These are phyloP conservation scores for Penicillium alfredii DNA, from an alignment of 495 filamentous ascomycete species.

Conservation along the genomic window DNA sequence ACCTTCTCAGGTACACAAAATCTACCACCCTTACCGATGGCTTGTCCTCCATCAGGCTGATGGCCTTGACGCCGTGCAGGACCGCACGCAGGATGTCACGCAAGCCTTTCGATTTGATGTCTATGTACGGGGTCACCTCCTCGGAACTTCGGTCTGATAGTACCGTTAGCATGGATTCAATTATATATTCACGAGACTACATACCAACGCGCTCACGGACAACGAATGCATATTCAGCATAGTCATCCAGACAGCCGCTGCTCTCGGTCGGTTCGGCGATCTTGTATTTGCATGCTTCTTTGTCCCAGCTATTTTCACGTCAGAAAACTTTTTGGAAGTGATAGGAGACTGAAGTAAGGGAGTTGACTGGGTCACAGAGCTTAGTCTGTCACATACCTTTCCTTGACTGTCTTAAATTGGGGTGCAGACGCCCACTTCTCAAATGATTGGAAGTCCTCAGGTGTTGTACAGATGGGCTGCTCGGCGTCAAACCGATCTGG, in stretches of 20 bases:
- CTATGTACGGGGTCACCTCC: constrained; percentile 17
- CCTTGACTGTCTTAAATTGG: constrained; percentile 16
- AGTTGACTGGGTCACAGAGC: too few species aligned
- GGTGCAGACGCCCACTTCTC: constrained; percentile 16
- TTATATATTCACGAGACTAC: constrained; percentile 7
- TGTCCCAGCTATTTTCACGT: constrained; percentile 21
- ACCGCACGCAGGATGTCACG: constrained; percentile 25
- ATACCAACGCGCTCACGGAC: constrained; percentile 21
- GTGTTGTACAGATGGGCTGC: constrained; percentile 16
- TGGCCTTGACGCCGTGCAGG: constrained; percentile 24
- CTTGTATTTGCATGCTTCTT: constrained; percentile 25
- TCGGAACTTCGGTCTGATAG: constrained; percentile 19
- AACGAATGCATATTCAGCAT: constrained; percentile 23
- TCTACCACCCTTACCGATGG: constrained; percentile 15
- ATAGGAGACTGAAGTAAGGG: constrained; percentile 7
- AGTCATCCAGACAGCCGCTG: constrained; percentile 13
- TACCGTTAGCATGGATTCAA: constrained; percentile 7
- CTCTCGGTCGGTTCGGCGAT: constrained; percentile 10
- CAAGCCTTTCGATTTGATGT: constrained; percentile 27
- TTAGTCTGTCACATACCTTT: constrained; percentile 17
- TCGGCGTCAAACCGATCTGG: constrained; percentile 12
- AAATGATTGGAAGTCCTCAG: constrained; percentile 21
- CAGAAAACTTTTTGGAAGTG: constrained; percentile 8
- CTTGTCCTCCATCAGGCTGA: constrained; percentile 26
- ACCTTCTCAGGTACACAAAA: constrained; percentile 5